Conservation (phyloP, 78 protist genomes). For the Dictyostelium firmibasis region DNA sequence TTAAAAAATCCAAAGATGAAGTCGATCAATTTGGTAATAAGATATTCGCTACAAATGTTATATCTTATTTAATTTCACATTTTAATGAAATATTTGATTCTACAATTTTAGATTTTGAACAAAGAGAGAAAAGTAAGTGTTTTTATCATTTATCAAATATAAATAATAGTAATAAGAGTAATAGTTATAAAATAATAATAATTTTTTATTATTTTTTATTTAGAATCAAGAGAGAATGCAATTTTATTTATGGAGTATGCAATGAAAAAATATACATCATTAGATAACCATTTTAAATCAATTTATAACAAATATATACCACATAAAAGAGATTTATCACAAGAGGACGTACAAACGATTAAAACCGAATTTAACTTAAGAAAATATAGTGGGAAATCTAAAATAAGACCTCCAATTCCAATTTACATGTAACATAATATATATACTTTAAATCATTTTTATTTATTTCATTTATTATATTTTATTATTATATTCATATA, state of each 20-base stretch:
- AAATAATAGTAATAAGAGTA: no score
- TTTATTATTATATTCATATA: neutral
- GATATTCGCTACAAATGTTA: constrained; percentile 3
- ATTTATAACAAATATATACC: neutral
- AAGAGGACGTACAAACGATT: neutral
- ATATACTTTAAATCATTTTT: neutral
- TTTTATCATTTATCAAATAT: no score
- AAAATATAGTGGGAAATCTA: neutral
- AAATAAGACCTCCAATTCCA: constrained; percentile 1
- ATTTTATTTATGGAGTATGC: constrained; percentile 1
- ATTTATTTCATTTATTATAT: no score
- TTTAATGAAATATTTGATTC: neutral
- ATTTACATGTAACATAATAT: neutral
- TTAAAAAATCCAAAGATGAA: neutral
- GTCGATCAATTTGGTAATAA: neutral
- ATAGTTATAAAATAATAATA: no score
- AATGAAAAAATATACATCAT: neutral
- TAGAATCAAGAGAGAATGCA: neutral
- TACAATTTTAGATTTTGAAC: neutral
- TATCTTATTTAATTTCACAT: neutral
- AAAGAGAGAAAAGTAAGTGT: constrained; percentile 8
- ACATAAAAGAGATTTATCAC: neutral
- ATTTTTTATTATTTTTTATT: no score
- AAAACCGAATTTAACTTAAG: neutral
- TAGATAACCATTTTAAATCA: neutral